A percentile compares a stretch with the other conserved stretches of the same genome.
Evolutionary conservation across 192 early-diverging fungal genomes (phyloP).

Genomic region (Entomortierella parvispora): DNA sequence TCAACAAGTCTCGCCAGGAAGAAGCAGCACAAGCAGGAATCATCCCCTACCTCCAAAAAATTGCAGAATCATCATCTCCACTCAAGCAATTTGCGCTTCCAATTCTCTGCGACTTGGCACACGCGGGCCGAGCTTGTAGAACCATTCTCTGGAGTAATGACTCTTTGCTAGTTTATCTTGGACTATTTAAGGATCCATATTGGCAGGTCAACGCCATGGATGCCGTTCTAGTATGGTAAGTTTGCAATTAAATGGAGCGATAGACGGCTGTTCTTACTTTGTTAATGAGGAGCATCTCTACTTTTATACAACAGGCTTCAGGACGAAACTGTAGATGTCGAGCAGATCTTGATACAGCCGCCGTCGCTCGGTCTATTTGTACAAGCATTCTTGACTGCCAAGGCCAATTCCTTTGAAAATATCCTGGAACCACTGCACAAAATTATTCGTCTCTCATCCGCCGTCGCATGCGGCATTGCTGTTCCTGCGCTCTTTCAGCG

Average conservation of each 20-base stretch:
- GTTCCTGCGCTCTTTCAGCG: slow-evolving; percentile 48
- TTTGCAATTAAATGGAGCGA: neutral
- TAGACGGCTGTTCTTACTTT: neutral
- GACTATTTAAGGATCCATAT: slow-evolving; percentile 61
- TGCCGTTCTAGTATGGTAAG: slow-evolving; percentile 66
- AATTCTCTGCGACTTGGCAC: slow-evolving; percentile 68
- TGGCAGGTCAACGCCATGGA: slow-evolving; percentile 72
- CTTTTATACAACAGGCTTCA: slow-evolving; percentile 30
- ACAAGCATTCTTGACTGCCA: slow-evolving; percentile 54
- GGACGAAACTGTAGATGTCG: slow-evolving; percentile 53
- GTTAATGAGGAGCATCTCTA: neutral
- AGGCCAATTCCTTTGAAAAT: slow-evolving; percentile 64
- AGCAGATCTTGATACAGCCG: slow-evolving; percentile 42
- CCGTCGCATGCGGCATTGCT: slow-evolving; percentile 47
- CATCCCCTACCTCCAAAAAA: slow-evolving; percentile 64
- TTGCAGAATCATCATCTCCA: slow-evolving; percentile 54
- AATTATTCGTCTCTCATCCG: slow-evolving; percentile 54
- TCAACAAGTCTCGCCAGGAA: slow-evolving; percentile 66
- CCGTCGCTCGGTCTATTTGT: slow-evolving; percentile 51
- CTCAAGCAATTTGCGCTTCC: slow-evolving; percentile 72
- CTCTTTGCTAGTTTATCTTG: slow-evolving; percentile 57
- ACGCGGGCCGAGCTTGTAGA: slow-evolving; percentile 59
- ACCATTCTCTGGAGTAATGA: slow-evolving; percentile 60
- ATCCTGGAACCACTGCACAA: slow-evolving; percentile 63
- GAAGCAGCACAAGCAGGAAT: slow-evolving; percentile 64